Evolutionary conservation across 108 stramenopile species (phyloP).

Genomic region (Pseudonitzschia delicatissima): DNA sequence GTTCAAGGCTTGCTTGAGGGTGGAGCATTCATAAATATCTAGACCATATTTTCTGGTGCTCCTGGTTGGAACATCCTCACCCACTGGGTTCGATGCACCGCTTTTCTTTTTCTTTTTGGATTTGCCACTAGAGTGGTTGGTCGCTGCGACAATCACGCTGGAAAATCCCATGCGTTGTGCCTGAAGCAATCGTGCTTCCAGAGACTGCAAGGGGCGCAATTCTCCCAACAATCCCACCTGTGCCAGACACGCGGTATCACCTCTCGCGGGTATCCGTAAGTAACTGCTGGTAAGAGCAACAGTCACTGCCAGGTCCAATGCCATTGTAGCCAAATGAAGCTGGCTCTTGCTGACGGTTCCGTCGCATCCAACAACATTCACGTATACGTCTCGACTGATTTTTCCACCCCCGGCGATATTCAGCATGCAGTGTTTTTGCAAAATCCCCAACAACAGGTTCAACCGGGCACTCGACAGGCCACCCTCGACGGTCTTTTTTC

Average conservation of each 20-base stretch:
- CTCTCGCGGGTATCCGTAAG: conserved; percentile 69
- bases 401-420: conserved; percentile 38
- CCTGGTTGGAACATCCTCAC: background rate
- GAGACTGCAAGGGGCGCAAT: conserved; percentile 69
- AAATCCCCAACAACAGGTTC: conserved; percentile 82
- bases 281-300: conserved; percentile 83
- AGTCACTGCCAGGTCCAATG: conserved; percentile 83
- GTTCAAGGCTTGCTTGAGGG: conserved; percentile 52
- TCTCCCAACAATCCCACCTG: conserved; percentile 92
- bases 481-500: conserved; percentile 50
- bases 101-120: conserved; percentile 13
- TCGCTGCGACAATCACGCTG: conserved; percentile 47
- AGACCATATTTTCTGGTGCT: conserved; percentile 18
- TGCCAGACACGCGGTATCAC: conserved; percentile 93
- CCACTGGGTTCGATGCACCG: conserved; percentile 3
- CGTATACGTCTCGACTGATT: conserved; percentile 76
- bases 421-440: conserved; percentile 76
- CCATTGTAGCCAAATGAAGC: conserved; percentile 11
- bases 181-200: conserved; percentile 74
- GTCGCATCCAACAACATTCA: conserved; percentile 80
- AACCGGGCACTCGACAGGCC: conserved; percentile 79
- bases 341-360: conserved; percentile 52
- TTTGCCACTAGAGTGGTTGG: conserved; percentile 1
- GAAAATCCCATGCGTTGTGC: conserved; percentile 83
- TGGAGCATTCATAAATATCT: conserved; percentile 61